Evolutionary conservation across 73 alveolate genomes (phyloP).

Genomic region (Paramecium sonneborni): DNA sequence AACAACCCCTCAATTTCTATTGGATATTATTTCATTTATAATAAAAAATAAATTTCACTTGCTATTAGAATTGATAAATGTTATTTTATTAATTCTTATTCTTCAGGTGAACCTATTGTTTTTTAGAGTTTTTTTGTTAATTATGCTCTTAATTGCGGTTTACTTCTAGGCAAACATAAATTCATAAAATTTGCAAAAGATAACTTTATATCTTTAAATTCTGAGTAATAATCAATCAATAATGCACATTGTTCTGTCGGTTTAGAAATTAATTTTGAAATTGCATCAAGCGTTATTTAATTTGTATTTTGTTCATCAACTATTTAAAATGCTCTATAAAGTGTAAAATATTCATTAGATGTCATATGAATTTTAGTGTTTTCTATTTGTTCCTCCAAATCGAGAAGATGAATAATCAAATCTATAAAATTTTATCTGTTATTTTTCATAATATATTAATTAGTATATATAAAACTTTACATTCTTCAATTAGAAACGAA

Average conservation of each 20-base stretch:
- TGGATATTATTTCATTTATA: neutral
- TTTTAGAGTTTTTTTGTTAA: constrained; percentile 29
- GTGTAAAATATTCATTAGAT: constrained; percentile 32
- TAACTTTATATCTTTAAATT: neutral
- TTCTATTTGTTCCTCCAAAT: neutral
- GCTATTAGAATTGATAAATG: neutral
- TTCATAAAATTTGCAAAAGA: constrained; percentile 34
- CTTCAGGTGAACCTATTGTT: neutral
- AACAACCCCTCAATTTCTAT: neutral
- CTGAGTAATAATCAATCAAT: constrained; percentile 20
- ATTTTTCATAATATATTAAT: neutral
- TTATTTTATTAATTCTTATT: constrained; percentile 19
- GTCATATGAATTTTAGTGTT: neutral
- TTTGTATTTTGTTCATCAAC: constrained; percentile 11
- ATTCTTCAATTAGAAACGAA: neutral
- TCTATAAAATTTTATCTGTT: neutral
- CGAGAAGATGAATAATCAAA: neutral
- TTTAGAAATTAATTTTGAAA: constrained; percentile 2
- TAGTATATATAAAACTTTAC: neutral
- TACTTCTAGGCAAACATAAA: constrained; percentile 22
- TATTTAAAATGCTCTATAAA: constrained; percentile 30
- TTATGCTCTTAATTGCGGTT: neutral
- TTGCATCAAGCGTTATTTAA: neutral
- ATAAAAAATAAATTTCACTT: neutral
- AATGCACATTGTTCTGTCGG: neutral